phyloP scores from a whole-genome alignment of 169 alveolate species.

The Plasmodium fragile region DNA sequence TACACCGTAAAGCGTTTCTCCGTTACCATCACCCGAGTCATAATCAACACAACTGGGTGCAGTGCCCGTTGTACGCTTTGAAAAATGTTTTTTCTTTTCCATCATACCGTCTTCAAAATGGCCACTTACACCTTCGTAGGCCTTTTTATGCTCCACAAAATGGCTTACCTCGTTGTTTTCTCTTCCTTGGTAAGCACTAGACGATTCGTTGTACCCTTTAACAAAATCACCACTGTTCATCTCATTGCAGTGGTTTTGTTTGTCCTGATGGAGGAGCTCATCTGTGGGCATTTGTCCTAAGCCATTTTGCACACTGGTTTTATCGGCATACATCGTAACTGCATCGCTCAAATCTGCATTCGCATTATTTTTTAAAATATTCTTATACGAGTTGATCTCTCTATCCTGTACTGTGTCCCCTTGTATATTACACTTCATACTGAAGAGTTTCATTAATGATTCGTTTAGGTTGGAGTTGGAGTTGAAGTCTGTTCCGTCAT shows the following conservation, averaged over 20 bases:
- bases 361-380: background rate
- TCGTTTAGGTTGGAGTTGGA: background rate
- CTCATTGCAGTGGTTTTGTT: background rate
- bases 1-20: background rate
- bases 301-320: background rate
- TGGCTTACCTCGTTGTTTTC: background rate
- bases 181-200: background rate
- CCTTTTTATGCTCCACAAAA: background rate
- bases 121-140: background rate
- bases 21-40: background rate
- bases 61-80: background rate
- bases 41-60: conserved; percentile 7
- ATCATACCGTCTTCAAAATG: background rate
- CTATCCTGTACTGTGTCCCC: background rate
- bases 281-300: background rate
- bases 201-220: background rate
- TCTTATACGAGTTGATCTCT: background rate
- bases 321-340: background rate
- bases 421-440: background rate
- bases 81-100: background rate
- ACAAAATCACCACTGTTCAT: background rate
- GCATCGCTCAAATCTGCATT: background rate
- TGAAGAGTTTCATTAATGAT: conserved; percentile 11
- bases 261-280: background rate
- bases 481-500: background rate